A percentile compares a stretch with the other conserved stretches of the same genome.
phyloP scores from a whole-genome alignment of 1,284 basidiomycete genomes.

The Vanrija humicola region DNA sequence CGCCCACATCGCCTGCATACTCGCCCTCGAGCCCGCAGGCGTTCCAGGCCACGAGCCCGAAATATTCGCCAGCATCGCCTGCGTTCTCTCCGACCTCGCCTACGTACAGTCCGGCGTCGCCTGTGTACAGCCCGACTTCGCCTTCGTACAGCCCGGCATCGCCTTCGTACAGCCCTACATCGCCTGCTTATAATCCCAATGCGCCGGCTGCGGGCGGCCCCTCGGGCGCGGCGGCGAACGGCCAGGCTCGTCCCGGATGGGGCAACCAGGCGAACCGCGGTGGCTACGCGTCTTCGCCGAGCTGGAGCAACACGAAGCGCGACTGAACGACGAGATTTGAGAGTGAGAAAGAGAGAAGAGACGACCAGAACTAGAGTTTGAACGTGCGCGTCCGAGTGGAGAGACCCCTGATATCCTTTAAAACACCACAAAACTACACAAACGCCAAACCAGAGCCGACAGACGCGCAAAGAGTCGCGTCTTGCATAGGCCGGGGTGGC shows the following conservation, averaged over 20 bases:
- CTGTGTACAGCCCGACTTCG: constrained; percentile 24
- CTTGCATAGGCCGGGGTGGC: constrained; percentile 1
- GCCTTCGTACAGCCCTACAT: constrained; percentile 53
- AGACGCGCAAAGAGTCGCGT: neutral
- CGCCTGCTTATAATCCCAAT: constrained; percentile 61
- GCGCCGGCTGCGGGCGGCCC: constrained; percentile 55
- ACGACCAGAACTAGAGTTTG: neutral
- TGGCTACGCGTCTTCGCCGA: constrained; percentile 16
- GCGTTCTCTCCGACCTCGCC: neutral
- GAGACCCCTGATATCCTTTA: too few relatives aligned
- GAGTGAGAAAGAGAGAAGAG: neutral
- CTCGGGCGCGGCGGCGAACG: neutral
- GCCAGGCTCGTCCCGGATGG: constrained; percentile 8
- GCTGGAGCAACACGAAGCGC: constrained; percentile 17
- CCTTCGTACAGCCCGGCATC: constrained; percentile 67
- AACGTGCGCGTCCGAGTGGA: neutral
- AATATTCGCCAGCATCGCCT: constrained; percentile 57
- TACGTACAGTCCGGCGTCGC: neutral
- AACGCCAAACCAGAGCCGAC: too few relatives aligned
- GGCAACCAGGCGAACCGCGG: constrained; percentile 3
- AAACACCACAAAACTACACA: too few relatives aligned
- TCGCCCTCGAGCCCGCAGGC: constrained; percentile 57
- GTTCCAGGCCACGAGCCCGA: constrained; percentile 77
- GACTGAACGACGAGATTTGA: neutral
- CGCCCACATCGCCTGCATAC: constrained; percentile 56